Conservation (phyloP, 371 early-diverging fungal species). For the Mucor velutinosus region DNA sequence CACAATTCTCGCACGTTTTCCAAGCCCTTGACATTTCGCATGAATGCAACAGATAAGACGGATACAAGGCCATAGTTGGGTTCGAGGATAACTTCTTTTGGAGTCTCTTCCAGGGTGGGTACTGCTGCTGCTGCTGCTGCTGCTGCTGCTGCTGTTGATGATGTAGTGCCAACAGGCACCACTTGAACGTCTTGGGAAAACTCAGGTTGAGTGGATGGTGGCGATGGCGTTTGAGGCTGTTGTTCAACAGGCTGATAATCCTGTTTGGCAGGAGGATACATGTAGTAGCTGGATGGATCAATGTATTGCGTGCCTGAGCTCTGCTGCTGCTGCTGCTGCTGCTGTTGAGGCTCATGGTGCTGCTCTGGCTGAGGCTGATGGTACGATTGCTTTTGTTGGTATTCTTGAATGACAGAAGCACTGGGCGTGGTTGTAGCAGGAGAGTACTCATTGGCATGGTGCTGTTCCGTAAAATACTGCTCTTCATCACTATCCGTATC, state of each 20-base stretch:
- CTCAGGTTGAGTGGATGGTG: not conserved
- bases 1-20: constrained; percentile 36
- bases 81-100: not conserved
- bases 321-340: not conserved
- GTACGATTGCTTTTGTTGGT: constrained; percentile 5
- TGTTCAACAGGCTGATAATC: not conserved
- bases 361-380: not conserved
- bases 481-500: constrained; percentile 32
- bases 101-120: not conserved
- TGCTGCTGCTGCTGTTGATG: too few species aligned
- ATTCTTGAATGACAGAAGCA: not conserved
- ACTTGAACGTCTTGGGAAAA: not conserved
- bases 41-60: constrained; percentile 25
- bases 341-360: constrained; percentile 4
- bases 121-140: not conserved
- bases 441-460: not conserved
- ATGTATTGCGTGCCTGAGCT: not conserved
- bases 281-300: constrained; percentile 9
- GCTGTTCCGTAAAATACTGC: constrained; percentile 2
- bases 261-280: not conserved
- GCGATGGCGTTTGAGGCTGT: not conserved
- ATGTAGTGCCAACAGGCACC: not conserved
- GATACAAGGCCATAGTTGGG: constrained; percentile 36
- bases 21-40: constrained; percentile 21
- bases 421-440: not conserved